A percentile compares a stretch with the other conserved stretches of the same genome.
phyloP scores from a whole-genome alignment of 2,329 filamentous ascomycete species.

The Blumeriella jaapii region DNA sequence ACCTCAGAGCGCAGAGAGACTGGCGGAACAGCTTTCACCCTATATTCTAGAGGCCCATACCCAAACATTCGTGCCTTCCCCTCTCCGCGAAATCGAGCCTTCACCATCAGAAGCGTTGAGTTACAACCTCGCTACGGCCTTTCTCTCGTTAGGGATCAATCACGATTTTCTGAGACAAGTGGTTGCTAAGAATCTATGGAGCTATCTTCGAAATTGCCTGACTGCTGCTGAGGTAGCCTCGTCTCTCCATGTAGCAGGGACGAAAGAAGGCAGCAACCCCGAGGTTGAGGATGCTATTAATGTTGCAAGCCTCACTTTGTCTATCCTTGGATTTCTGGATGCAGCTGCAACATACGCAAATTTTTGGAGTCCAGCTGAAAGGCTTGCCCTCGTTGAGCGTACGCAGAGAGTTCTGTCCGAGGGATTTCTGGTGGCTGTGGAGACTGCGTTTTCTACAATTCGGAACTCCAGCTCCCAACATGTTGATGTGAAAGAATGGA shows the following conservation, averaged over 20 bases:
- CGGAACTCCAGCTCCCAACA: constrained; percentile 64
- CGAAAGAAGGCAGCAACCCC: constrained; percentile 37
- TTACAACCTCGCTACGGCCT: constrained; percentile 64
- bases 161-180: constrained; percentile 57
- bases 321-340: constrained; percentile 81
- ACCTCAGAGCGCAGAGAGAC: constrained; percentile 60
- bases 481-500: constrained; percentile 69
- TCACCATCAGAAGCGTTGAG: constrained; percentile 82
- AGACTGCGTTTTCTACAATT: constrained; percentile 82
- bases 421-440: constrained; percentile 71
- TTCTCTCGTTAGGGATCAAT: constrained; percentile 69
- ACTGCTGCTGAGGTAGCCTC: constrained; percentile 45
- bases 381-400: constrained; percentile 59
- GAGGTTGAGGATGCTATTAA: constrained; percentile 53
- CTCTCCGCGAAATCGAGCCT: constrained; percentile 71
- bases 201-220: constrained; percentile 62
- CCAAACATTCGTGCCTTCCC: constrained; percentile 68
- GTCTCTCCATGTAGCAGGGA: constrained; percentile 41
- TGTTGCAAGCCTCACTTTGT: constrained; percentile 67
- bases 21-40: constrained; percentile 67
- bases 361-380: constrained; percentile 70
- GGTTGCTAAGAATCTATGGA: constrained; percentile 54
- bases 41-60: constrained; percentile 79
- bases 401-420: constrained; percentile 70
- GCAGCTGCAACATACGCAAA: constrained; percentile 66